These are phyloP conservation scores for Penicillium sp. DNA, from an alignment of 2,329 filamentous ascomycete genomes.

Conservation along the genomic window DNA sequence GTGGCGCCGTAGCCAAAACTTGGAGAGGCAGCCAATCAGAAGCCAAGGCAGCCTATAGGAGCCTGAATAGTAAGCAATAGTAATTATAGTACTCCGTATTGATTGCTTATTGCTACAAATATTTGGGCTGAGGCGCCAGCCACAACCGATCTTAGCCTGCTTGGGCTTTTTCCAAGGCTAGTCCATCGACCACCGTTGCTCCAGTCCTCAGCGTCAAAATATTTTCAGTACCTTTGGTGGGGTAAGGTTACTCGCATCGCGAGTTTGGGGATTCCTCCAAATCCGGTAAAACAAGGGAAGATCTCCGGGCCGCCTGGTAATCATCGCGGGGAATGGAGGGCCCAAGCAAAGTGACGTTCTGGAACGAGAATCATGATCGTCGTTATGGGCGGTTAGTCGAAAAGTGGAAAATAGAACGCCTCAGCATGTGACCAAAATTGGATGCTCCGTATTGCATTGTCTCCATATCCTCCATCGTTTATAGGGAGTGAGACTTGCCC, in stretches of 20 bases:
- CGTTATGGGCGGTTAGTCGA: slow-evolving; percentile 3
- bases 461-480: background rate
- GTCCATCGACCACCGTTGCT: no score
- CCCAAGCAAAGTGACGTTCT: slow-evolving; percentile 6
- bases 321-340: slow-evolving; percentile 10
- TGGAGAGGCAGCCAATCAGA: slow-evolving; percentile 1
- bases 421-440: background rate
- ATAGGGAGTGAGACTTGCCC: background rate
- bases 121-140: slow-evolving; percentile 4
- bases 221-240: background rate
- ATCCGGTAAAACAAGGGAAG: background rate
- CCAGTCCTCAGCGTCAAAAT: no score
- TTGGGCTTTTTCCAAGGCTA: background rate
- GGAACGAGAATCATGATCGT: slow-evolving; percentile 4
- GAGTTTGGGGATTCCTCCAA: slow-evolving; percentile 5
- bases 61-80: background rate
- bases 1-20: slow-evolving; percentile 1
- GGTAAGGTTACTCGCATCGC: slow-evolving; percentile 1
- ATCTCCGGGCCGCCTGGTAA: slow-evolving; percentile 2
- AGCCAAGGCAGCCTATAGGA: background rate
- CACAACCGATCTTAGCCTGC: slow-evolving; percentile 8
- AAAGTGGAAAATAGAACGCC: background rate
- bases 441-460: background rate
- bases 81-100: background rate
- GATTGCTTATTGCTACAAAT: background rate